Conservation (phyloP, 2,329 filamentous ascomycete species). For the Penicillium frequentans region DNA sequence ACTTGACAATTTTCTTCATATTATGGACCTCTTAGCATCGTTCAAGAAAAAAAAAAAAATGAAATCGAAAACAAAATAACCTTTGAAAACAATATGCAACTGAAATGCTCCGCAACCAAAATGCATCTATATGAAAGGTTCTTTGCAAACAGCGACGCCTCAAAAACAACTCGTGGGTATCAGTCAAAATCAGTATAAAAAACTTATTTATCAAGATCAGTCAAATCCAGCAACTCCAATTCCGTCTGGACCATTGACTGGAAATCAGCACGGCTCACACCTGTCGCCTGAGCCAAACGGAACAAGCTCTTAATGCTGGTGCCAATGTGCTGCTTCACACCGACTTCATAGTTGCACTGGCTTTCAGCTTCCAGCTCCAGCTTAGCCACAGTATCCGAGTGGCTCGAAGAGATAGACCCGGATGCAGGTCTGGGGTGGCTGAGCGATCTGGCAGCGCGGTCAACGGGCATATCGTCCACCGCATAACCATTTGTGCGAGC, state of each 20-base stretch:
- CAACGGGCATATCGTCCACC: constrained; percentile 16
- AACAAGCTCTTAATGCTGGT: constrained; percentile 65
- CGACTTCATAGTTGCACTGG: constrained; percentile 57
- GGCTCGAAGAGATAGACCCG: constrained; percentile 44
- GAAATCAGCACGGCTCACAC: constrained; percentile 61
- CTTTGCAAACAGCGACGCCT: constrained; percentile 9
- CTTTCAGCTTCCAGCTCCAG: constrained; percentile 56
- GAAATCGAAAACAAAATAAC: not conserved
- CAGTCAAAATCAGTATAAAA: constrained; percentile 7
- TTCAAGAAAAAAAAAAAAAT: no score
- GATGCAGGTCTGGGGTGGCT: constrained; percentile 42
- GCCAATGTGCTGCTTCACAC: constrained; percentile 63
- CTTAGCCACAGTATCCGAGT: constrained; percentile 52
- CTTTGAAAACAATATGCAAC: not conserved
- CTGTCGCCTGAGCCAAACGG: constrained; percentile 58
- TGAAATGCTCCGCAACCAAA: not conserved
- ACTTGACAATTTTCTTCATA: not conserved
- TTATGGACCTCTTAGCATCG: not conserved
- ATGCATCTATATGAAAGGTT: constrained; percentile 9
- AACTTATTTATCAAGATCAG: constrained; percentile 47
- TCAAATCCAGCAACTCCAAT: constrained; percentile 57
- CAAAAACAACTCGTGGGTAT: constrained; percentile 20
- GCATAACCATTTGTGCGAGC: constrained; percentile 25
- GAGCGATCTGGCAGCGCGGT: constrained; percentile 30
- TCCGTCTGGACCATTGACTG: constrained; percentile 60